phyloP scores from a whole-genome alignment of 805 yeast species.

The Nematodospora valgi region DNA sequence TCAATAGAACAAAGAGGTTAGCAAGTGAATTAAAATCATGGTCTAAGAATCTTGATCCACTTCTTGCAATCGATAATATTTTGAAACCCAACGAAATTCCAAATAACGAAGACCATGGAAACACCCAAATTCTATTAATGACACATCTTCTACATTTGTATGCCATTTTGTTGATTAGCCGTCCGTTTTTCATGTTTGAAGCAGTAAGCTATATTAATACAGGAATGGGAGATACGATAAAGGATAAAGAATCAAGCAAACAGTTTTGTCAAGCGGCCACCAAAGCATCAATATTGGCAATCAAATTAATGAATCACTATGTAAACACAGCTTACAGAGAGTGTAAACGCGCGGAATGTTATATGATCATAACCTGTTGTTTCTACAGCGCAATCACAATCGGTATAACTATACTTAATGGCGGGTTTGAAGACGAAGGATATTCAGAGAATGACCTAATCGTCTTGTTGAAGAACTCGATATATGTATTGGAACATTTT shows the following conservation, averaged over 20 bases:
- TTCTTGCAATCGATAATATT: slow-evolving; percentile 22
- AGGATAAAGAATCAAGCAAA: slow-evolving; percentile 8
- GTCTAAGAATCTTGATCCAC: slow-evolving; percentile 29
- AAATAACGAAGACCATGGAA: slow-evolving; percentile 12
- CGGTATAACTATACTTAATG: slow-evolving; percentile 9
- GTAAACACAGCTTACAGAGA: slow-evolving; percentile 11
- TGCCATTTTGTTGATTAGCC: slow-evolving; percentile 33
- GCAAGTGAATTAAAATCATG: slow-evolving; percentile 34
- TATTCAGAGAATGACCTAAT: slow-evolving; percentile 10
- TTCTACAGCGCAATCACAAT: slow-evolving; percentile 12
- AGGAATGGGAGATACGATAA: not conserved
- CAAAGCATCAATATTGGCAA: slow-evolving; percentile 14
- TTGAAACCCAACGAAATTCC: slow-evolving; percentile 14
- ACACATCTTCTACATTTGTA: slow-evolving; percentile 36
- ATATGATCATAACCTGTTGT: slow-evolving; percentile 14
- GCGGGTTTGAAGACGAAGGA: slow-evolving; percentile 11
- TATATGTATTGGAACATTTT: slow-evolving; percentile 10
- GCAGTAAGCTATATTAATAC: slow-evolving; percentile 8
- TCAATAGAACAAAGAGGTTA: slow-evolving; percentile 27
- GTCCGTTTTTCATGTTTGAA: slow-evolving; percentile 39
- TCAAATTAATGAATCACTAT: slow-evolving; percentile 15
- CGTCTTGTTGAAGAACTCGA: slow-evolving; percentile 10
- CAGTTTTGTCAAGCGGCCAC: slow-evolving; percentile 15
- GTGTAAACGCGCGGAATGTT: slow-evolving; percentile 12
- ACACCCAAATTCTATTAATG: slow-evolving; percentile 19